Base-by-base conservation (phyloP, 805 yeast species). In the Vanderwaltozyma tropicalis region DNA sequence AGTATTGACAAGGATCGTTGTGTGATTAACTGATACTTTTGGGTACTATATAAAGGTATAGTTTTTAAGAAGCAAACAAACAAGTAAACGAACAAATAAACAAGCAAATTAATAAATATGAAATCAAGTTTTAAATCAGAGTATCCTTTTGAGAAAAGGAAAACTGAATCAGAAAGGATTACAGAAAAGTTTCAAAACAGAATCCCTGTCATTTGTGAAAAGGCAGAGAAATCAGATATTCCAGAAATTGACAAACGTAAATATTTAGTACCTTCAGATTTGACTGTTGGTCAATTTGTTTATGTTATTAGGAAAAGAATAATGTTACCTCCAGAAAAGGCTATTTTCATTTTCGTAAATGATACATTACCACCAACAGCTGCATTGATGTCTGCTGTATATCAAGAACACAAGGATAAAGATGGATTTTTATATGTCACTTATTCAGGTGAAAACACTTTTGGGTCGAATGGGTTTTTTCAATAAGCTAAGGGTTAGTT, bases 351-450 rank as follows among this genome's bases (percentile, higher is more conserved):
- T 48, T 92, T 92, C 61, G 95, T 92, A 46, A 89, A 92, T 58
- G 98, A 92, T 61, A 87, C 92, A 40, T 72, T 92, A 50, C 98
- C 98, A 10, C 97, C 97, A 33, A 92, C 98, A 3, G 96, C 97
- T 16, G 95, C 97, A 14, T 73, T 92, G 49, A 86, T 92, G 92
- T 81, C 94, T 52, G 74, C 92, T 18, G 82, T 92, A 46, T 92
- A 92, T 58, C 94, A 88, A 54, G 96, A 92, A 62, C 95, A 92
- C 64, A 87, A 87, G 66, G 98, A 92, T 59, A 89, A 89, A 57
- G 98, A 92, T 61, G 98, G 98, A 27, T 92, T 92, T 64, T 75
- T 92, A 56, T 92, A 92, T 64, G 89, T 92, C 47, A 76, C 94
- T 46, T 89, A 89, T 67, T 84, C 96, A 6, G 97, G 98, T 34